A percentile compares a stretch with the other conserved stretches of the same genome.
phyloP scores from a whole-genome alignment of 202 grass and related monocot species.

The Zoysia matrella region DNA sequence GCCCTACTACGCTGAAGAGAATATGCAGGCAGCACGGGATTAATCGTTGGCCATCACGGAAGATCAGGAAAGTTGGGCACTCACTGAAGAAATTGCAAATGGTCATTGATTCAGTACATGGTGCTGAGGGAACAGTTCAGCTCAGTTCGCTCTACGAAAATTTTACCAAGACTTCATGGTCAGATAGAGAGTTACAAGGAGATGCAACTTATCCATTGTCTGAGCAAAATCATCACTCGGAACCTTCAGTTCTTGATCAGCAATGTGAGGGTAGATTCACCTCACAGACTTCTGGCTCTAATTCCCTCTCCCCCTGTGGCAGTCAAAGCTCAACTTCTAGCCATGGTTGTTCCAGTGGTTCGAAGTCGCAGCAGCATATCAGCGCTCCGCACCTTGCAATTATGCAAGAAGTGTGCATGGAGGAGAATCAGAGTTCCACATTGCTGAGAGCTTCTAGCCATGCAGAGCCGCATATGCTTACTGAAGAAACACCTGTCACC shows the following conservation, averaged over 20 bases:
- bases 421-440: conserved; percentile 57
- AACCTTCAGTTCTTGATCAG: conserved; percentile 45
- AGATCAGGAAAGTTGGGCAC: conserved; percentile 93
- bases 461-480: conserved; percentile 36
- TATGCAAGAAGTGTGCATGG: conserved; percentile 58
- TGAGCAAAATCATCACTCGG: conserved; percentile 58
- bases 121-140: conserved; percentile 68
- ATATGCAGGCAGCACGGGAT: conserved; percentile 95
- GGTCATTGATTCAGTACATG: conserved; percentile 88
- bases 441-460: conserved; percentile 34
- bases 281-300: conserved; percentile 60
- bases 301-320: conserved; percentile 66
- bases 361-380: conserved; percentile 53
- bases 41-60: conserved; percentile 90
- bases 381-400: conserved; percentile 38
- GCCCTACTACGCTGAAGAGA: conserved; percentile 93
- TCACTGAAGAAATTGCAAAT: conserved; percentile 90
- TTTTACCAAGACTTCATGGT: conserved; percentile 73
- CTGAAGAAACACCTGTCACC: conserved; percentile 44
- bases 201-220: conserved; percentile 43
- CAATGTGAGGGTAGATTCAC: conserved; percentile 50
- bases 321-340: conserved; percentile 81
- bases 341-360: conserved; percentile 55
- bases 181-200: conserved; percentile 56
- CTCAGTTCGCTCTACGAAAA: conserved; percentile 86